Conservation (phyloP, 306 rosid genomes). For the Heteromeles arbutifolia region DNA sequence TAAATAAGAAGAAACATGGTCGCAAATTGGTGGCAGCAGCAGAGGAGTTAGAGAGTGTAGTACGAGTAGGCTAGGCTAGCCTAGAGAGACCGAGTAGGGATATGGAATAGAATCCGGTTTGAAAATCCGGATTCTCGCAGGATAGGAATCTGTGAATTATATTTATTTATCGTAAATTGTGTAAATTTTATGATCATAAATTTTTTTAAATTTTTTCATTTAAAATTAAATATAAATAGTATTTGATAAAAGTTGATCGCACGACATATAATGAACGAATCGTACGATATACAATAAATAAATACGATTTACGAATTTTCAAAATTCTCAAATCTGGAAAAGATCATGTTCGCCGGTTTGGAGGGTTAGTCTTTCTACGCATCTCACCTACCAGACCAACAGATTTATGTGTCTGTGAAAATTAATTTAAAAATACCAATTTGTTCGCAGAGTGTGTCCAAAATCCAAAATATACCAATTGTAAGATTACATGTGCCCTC, state of each 20-base stretch:
- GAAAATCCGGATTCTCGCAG: too few species aligned
- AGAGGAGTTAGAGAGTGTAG: neutral
- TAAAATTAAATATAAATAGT: too few species aligned
- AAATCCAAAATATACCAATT: slow-evolving; percentile 8
- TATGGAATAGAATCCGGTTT: neutral
- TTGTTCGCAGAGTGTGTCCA: neutral
- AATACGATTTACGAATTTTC: too few species aligned
- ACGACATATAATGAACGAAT: too few species aligned
- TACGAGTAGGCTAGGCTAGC: neutral
- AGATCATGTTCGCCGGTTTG: neutral
- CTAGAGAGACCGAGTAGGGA: too few species aligned
- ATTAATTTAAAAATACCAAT: neutral
- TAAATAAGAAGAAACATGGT: neutral
- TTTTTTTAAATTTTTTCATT: too few species aligned
- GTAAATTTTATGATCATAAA: too few species aligned
- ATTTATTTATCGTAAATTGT: too few species aligned
- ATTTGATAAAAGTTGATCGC: too few species aligned
- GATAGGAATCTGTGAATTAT: too few species aligned
- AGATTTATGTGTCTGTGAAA: neutral
- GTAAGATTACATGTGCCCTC: neutral
- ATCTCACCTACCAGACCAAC: neutral
- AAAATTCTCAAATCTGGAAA: too few species aligned
- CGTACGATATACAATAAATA: too few species aligned
- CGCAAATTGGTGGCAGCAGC: neutral
- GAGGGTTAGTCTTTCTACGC: neutral